Evolutionary conservation across 2,329 filamentous ascomycete species (phyloP).

Genomic region (Scytalidium lignicola): DNA sequence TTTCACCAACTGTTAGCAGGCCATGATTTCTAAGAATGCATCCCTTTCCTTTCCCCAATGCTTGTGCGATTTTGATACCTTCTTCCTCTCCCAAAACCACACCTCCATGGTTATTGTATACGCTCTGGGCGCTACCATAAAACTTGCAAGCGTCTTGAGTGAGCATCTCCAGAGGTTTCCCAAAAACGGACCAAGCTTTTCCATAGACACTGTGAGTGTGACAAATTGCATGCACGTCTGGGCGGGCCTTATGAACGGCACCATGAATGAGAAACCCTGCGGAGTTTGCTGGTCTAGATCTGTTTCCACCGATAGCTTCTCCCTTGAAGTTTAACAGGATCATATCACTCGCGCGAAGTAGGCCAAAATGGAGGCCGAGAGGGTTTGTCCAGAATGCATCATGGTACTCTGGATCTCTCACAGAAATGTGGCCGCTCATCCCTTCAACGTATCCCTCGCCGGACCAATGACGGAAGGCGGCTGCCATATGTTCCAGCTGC

Average conservation of each 20-base stretch:
- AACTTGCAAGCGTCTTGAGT: conserved; percentile 32
- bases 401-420: conserved; percentile 14
- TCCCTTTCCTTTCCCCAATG: conserved; percentile 33
- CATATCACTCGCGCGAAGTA: conserved; percentile 37
- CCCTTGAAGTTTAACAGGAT: conserved; percentile 38
- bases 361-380: conserved; percentile 1
- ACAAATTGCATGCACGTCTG: conserved; percentile 3
- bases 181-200: conserved; percentile 2
- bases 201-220: conserved; percentile 3
- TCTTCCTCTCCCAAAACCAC: conserved; percentile 39
- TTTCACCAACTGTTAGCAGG: conserved; percentile 20
- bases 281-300: conserved; percentile 1
- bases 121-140: conserved; percentile 16
- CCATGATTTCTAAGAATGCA: conserved; percentile 36
- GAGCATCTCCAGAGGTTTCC: conserved; percentile 7
- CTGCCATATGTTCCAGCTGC: conserved; percentile 37
- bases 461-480: conserved; percentile 38
- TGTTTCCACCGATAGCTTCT: conserved; percentile 34
- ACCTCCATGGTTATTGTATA: conserved; percentile 40
- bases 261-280: conserved; percentile 6
- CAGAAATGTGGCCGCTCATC: conserved; percentile 35
- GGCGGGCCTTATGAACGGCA: conserved; percentile 3
- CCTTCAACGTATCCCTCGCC: conserved; percentile 34
- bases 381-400: conserved; percentile 8
- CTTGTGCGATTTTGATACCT: conserved; percentile 35